Evolutionary conservation across 2,329 filamentous ascomycete genomes (phyloP), one percentile per base, ranked within the genome.

Genomic region (Aphanocladium album): DNA sequence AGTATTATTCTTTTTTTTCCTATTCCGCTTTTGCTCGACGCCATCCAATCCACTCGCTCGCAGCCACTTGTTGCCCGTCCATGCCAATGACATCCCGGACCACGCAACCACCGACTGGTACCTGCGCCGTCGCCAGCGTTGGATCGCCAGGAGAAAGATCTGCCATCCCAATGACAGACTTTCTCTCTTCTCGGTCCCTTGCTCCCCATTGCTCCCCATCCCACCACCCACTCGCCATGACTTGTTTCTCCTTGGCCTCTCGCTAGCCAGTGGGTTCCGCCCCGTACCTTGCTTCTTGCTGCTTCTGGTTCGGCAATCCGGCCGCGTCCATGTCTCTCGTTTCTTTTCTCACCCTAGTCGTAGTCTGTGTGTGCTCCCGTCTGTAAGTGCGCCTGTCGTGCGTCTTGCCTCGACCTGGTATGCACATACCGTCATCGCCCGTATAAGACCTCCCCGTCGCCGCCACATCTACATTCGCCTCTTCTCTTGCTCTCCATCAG

Each of bases 271-370:
- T 54, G 30, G 49, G 52, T 54, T 27, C 43, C 14, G 46, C 49
- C 17, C 57, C n/a, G 27, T 60, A n/a, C 45, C 41, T 60, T 54
- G 58, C 33, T 37, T 47, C 39, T 55, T 53, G 14, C 14, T 33
- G 5, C 14, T 37, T 52, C 25, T 45, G n/a, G n/a, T 74, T 73
- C 72, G 74, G 69, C 67, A 64, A 63, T 61, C 58, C 64, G 63
- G 64, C 53, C 60, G 66, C 33, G 33, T 65, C 65, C 66, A 63
- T 67, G 64, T 64, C 63, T 63, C 55, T 63, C 55, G 55, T 57
- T 64, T 63, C 60, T 41, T 45, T 23, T 49, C 17, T 49, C 21
- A 63, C 64, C 65, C 64, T 65, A 63, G 65, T 63, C 65, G 6
- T 30, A 49, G 51, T 50, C 39, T 47, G 25, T 33, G 9, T 33